Percentiles rank a stretch among this genome's conserved stretches.
Evolutionary conservation across 257 asterid genomes (phyloP).

Genomic region (Vinca minor): DNA sequence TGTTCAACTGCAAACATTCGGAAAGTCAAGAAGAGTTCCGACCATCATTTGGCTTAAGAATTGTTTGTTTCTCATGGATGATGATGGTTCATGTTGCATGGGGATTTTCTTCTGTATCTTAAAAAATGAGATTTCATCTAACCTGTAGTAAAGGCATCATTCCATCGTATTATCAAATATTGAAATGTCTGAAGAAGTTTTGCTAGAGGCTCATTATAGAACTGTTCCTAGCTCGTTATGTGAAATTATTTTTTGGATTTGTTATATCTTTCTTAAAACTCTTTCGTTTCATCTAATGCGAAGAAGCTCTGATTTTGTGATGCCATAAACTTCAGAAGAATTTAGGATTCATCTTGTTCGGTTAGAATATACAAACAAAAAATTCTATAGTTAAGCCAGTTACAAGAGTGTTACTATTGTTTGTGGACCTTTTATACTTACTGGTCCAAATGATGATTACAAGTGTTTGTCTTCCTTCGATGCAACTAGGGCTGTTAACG

Average conservation of each 20-base stretch:
- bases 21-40: background rate
- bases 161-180: background rate
- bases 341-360: no score
- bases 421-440: slow-evolving; percentile 6
- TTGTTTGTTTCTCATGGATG: background rate
- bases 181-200: background rate
- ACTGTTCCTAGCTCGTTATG: background rate
- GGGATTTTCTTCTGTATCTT: background rate
- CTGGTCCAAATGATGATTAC: slow-evolving; percentile 14
- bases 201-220: background rate
- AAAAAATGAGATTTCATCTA: background rate
- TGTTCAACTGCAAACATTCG: slow-evolving; percentile 1
- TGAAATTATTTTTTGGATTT: background rate
- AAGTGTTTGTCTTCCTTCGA: background rate
- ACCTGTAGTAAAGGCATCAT: slow-evolving; percentile 2
- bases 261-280: background rate
- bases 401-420: no score
- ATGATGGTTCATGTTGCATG: background rate
- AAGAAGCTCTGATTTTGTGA: background rate
- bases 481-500: slow-evolving; percentile 8
- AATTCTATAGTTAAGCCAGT: no score
- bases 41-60: background rate
- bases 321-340: no score
- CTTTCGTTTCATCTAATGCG: background rate
- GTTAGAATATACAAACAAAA: no score